A percentile compares a stretch with the other conserved stretches of the same genome.
phyloP scores from a whole-genome alignment of 2,329 filamentous ascomycete genomes.

The Sporothrix euskadiensis region DNA sequence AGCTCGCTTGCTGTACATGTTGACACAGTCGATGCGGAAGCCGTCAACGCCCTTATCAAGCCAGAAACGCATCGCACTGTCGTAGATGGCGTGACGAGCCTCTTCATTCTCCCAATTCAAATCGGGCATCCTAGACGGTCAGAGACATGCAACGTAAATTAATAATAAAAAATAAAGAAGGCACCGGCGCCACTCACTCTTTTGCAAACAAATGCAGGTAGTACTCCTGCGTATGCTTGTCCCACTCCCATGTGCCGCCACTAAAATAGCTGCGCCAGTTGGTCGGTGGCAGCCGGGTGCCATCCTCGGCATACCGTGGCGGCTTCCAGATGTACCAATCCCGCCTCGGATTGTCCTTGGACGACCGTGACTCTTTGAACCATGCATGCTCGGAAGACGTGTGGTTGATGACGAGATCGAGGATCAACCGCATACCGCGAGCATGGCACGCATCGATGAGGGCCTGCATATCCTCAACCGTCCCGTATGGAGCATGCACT shows the following conservation, averaged over 20 bases:
- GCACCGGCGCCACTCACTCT: constrained; percentile 21
- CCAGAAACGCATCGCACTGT: constrained; percentile 76
- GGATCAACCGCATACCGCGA: constrained; percentile 58
- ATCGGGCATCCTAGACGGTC: constrained; percentile 64
- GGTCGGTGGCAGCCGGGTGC: constrained; percentile 68
- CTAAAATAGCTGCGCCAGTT: constrained; percentile 70
- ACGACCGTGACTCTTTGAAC: constrained; percentile 67
- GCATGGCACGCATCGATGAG: constrained; percentile 61
- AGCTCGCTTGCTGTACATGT: constrained; percentile 67
- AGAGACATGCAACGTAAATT: not conserved
- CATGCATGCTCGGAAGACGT: constrained; percentile 70
- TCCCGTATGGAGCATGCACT: constrained; percentile 58
- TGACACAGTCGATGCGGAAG: constrained; percentile 75
- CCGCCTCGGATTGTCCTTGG: constrained; percentile 62
- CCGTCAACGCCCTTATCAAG: constrained; percentile 70
- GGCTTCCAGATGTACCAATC: constrained; percentile 52
- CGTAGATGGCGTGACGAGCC: constrained; percentile 68
- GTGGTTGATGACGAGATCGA: constrained; percentile 78
- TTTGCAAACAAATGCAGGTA: constrained; percentile 73
- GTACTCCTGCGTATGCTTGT: constrained; percentile 71
- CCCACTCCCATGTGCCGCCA: constrained; percentile 67
- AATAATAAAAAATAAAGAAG: not conserved
- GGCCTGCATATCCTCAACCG: constrained; percentile 62
- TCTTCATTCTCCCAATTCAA: constrained; percentile 79
- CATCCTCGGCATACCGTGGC: constrained; percentile 51